Evolutionary conservation across 768 basidiomycete genomes (phyloP), one percentile per base, ranked within the genome.

Genomic region (Tylopilus plumbeoviolaceoides): DNA sequence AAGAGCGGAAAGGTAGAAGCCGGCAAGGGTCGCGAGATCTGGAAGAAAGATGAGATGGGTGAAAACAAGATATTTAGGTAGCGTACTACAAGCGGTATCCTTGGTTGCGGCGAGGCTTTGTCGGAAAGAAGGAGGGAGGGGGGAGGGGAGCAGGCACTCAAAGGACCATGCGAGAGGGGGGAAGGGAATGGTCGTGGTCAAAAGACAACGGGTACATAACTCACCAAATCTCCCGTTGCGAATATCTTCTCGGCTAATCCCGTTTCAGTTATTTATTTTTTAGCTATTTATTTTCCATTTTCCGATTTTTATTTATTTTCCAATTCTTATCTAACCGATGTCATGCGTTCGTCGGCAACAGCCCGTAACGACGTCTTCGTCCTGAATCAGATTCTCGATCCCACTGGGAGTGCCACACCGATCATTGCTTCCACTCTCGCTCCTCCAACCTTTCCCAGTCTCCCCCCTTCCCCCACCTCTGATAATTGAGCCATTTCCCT

Each of bases 11-110:
- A 59, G 71, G 73, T 71, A 77, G 87, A 80, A 74, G 84, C 86
- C 87, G 87, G 78, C 84, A 91, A 91, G 90, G 89, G 89, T 91
- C 89, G 89, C 89, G 89, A 91, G 89, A 80, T 81, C 85, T 89
- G 64, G 38, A 44, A 40, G 49, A 20, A 48, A 33, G 42, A 45
- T 45, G 51, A 52, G 23, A 33, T 14, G 17, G 5, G 35, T 4
- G 11, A 10, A 25, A 4, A 15, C 14, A 30, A 2, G 33, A 28
- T 2, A 14, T 21, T 31, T 7, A n/a, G 25, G 39, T 20, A 23
- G 62, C 73, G 18, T 50, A 78, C 76, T 54, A 75, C 76, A 78
- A 73, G 76, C 76, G 76, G 72, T 70, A 73, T 78, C 76, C 76
- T 78, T 78, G 75, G 65, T 59, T 63, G 65, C 76, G 77, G 73